These are phyloP conservation scores for Serpula lacrymans DNA, from an alignment of 768 basidiomycete genomes.

Conservation along the genomic window DNA sequence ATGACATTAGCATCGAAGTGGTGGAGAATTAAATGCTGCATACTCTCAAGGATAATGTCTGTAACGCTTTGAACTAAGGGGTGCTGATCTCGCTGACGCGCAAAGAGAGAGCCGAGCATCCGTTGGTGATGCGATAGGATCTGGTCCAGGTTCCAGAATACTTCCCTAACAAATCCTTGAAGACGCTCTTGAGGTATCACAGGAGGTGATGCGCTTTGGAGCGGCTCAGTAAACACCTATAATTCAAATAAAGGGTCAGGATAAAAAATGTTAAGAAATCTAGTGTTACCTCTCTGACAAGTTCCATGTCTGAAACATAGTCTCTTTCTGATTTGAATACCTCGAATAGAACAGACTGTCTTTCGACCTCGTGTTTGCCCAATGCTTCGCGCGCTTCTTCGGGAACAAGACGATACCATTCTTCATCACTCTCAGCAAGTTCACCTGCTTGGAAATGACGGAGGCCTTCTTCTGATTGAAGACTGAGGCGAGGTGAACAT, in stretches of 20 bases:
- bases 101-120: slow-evolving; percentile 71
- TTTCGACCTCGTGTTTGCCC: slow-evolving; percentile 72
- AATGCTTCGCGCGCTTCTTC: slow-evolving; percentile 66
- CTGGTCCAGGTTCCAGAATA: slow-evolving; percentile 79
- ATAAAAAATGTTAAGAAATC: not conserved
- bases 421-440: slow-evolving; percentile 65
- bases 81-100: slow-evolving; percentile 79
- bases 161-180: slow-evolving; percentile 67
- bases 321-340: slow-evolving; percentile 86
- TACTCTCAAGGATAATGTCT: slow-evolving; percentile 82
- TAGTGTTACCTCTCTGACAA: slow-evolving; percentile 58
- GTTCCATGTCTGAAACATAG: slow-evolving; percentile 78
- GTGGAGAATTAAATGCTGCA: slow-evolving; percentile 17
- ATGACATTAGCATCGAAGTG: too few relatives aligned
- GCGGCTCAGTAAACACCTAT: slow-evolving; percentile 71
- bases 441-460: slow-evolving; percentile 65
- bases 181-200: slow-evolving; percentile 56
- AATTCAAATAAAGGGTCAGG: slow-evolving; percentile 3
- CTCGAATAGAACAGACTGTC: slow-evolving; percentile 88
- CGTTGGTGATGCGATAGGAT: slow-evolving; percentile 65
- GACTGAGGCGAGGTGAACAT: slow-evolving; percentile 31
- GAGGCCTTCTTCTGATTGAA: slow-evolving; percentile 62
- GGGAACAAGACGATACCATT: slow-evolving; percentile 82
- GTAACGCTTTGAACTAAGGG: slow-evolving; percentile 80
- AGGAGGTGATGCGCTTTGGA: slow-evolving; percentile 59